A percentile compares a stretch with the other conserved stretches of the same genome.
Evolutionary conservation across 352 stramenopile species (phyloP).

Genomic region (Globisporangium irregulare): DNA sequence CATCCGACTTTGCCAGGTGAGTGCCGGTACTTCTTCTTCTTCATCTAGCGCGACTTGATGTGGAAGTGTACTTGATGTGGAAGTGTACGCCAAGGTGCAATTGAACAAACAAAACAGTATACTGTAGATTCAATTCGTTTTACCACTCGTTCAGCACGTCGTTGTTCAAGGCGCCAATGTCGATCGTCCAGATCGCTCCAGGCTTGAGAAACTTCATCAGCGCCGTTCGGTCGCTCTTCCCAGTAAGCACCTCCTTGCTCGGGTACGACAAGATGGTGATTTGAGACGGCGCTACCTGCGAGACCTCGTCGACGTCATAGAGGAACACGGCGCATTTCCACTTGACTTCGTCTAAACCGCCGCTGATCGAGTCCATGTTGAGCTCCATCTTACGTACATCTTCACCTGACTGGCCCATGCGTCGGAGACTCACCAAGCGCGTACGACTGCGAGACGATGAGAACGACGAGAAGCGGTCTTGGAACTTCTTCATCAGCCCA

Average conservation of each 20-base stretch:
- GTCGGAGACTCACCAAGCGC: constrained; percentile 56
- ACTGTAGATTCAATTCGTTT: constrained; percentile 9
- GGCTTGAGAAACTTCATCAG: constrained; percentile 81
- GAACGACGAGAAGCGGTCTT: constrained; percentile 60
- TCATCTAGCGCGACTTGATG: neutral
- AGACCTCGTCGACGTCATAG: constrained; percentile 80
- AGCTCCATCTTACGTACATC: constrained; percentile 77
- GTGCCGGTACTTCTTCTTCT: neutral
- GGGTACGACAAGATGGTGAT: constrained; percentile 78
- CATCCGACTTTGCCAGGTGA: constrained; percentile 22
- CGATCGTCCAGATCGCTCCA: constrained; percentile 74
- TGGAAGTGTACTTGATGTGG: neutral
- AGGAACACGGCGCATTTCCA: constrained; percentile 84
- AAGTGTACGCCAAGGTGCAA: neutral
- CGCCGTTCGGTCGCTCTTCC: constrained; percentile 60
- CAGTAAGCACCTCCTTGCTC: constrained; percentile 56
- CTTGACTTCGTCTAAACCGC: constrained; percentile 82
- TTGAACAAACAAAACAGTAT: neutral
- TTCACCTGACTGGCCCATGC: constrained; percentile 67
- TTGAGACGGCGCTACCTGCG: constrained; percentile 72
- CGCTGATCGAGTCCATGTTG: constrained; percentile 78
- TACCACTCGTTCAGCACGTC: constrained; percentile 63
- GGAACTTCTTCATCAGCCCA: constrained; percentile 82
- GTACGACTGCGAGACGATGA: constrained; percentile 48
- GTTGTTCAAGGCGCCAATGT: constrained; percentile 72